phyloP scores from a whole-genome alignment of 2,329 filamentous ascomycete species.

The Cadophora luteo-olivacea region DNA sequence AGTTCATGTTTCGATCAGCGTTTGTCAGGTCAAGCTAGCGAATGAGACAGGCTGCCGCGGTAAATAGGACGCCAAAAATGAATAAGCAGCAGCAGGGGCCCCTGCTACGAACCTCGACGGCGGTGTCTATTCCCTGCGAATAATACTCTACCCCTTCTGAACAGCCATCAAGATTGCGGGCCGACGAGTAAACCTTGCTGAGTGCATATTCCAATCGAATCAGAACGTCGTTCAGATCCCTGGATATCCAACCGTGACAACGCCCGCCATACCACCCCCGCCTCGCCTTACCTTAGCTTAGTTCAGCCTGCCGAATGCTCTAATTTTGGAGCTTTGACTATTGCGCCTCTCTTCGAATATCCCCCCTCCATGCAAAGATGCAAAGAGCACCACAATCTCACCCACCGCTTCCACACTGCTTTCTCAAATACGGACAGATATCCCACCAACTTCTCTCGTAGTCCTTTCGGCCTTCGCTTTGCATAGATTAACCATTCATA shows the following conservation, averaged over 20 bases:
- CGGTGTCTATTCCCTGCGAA: constrained; percentile 3
- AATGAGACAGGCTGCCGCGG: constrained; percentile 4
- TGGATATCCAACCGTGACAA: background rate
- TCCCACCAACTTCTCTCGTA: background rate
- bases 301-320: constrained; percentile 23
- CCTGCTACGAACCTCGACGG: constrained; percentile 10
- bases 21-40: constrained; percentile 4
- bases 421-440: constrained; percentile 14
- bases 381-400: constrained; percentile 16
- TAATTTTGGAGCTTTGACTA: constrained; percentile 29
- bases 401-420: constrained; percentile 6
- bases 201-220: background rate
- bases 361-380: background rate
- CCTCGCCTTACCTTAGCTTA: constrained; percentile 1
- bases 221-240: background rate
- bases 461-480: background rate
- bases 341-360: constrained; percentile 32
- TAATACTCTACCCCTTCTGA: background rate
- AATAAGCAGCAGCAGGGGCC: constrained; percentile 9
- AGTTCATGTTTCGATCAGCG: constrained; percentile 1
- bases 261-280: background rate
- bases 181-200: constrained; percentile 11
- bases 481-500: background rate
- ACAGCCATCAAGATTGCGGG: constrained; percentile 2
- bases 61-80: constrained; percentile 7